Conservation (phyloP, 768 basidiomycete species). For the Solioccasus polychromus region DNA sequence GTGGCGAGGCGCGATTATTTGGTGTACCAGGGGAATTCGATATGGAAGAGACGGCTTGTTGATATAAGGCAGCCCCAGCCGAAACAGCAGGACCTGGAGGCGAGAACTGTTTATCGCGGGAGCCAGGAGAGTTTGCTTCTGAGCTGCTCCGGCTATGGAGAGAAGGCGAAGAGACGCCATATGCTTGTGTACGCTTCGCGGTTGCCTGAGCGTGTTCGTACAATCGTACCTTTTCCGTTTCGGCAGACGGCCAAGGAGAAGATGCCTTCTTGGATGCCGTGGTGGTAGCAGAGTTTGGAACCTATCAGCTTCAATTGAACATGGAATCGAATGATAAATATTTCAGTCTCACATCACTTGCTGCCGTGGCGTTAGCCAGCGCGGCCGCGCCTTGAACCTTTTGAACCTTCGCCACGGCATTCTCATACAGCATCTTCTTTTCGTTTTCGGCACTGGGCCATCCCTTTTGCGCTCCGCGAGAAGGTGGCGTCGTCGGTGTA, state of each 20-base stretch:
- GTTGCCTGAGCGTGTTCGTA: slow-evolving; percentile 66
- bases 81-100: slow-evolving; percentile 30
- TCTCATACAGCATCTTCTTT: slow-evolving; percentile 39
- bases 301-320: slow-evolving; percentile 3
- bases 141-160: slow-evolving; percentile 28
- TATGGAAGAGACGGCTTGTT: slow-evolving; percentile 44
- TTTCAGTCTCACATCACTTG: slow-evolving; percentile 23
- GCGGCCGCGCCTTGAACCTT: slow-evolving; percentile 35
- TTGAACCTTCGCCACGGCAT: slow-evolving; percentile 38
- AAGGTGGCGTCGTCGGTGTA: slow-evolving; percentile 24
- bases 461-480: slow-evolving; percentile 21
- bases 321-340: background rate
- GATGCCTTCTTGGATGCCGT: slow-evolving; percentile 15
- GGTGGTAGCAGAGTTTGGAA: background rate
- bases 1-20: slow-evolving; percentile 27
- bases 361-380: slow-evolving; percentile 24
- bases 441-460: slow-evolving; percentile 44
- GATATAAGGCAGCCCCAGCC: slow-evolving; percentile 43
- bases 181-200: slow-evolving; percentile 57
- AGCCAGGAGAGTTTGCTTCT: slow-evolving; percentile 19
- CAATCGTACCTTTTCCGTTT: slow-evolving; percentile 73
- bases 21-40: slow-evolving; percentile 18
- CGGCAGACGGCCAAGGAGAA: slow-evolving; percentile 59
- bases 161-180: slow-evolving; percentile 26
- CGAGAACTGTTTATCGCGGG: slow-evolving; percentile 16